Conservation (phyloP, 148 eudicot species). For the Fallopia convolvulus region DNA sequence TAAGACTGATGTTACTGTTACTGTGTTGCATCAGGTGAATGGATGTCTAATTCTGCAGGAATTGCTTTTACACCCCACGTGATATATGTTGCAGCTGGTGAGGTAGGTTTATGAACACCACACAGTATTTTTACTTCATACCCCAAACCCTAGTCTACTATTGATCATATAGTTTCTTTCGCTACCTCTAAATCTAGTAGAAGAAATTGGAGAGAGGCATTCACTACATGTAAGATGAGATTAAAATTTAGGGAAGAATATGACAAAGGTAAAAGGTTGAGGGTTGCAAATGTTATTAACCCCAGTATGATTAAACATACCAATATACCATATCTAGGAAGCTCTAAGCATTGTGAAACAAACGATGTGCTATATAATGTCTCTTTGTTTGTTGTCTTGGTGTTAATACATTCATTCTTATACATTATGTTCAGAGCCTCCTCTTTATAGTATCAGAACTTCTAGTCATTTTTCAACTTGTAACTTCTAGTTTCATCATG, state of each 20-base stretch:
- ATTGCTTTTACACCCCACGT: conserved; percentile 43
- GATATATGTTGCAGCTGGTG: conserved; percentile 36
- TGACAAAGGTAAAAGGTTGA: not conserved
- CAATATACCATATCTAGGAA: not conserved
- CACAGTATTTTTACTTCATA: not conserved
- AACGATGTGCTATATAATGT: not conserved
- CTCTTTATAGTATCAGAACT: not conserved
- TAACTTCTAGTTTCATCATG: not conserved
- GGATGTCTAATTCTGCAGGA: conserved; percentile 48
- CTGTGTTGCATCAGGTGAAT: conserved; percentile 41
- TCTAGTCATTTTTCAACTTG: not conserved
- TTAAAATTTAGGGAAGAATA: not conserved
- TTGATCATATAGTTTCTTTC: not conserved
- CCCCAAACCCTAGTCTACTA: not conserved
- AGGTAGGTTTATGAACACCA: conserved; percentile 21
- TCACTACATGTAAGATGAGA: not conserved
- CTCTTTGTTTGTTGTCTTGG: not conserved
- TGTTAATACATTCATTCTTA: not conserved
- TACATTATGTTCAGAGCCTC: not conserved
- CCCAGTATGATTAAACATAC: not conserved
- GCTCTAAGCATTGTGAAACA: not conserved
- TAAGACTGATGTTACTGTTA: not conserved
- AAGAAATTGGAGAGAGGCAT: not conserved
- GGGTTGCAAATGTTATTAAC: not conserved
- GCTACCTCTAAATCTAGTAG: not conserved